These are phyloP conservation scores for Phytophthora idaei DNA, from an alignment of 352 stramenopile species.

Conservation along the genomic window DNA sequence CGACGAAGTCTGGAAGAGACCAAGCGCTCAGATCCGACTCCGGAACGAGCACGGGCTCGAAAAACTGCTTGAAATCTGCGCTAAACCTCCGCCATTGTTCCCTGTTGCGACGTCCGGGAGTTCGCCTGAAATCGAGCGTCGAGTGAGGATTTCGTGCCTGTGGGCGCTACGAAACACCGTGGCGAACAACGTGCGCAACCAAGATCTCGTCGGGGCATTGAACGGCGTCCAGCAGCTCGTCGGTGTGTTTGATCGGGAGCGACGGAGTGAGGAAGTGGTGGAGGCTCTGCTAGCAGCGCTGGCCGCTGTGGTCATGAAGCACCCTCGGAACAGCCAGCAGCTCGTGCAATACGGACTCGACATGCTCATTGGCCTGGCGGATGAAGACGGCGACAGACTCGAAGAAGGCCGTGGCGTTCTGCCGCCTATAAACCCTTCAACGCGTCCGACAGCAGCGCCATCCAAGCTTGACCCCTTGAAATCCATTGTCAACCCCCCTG, in stretches of 20 bases:
- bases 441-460: conserved; percentile 3
- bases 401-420: conserved; percentile 32
- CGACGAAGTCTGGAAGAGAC: conserved; percentile 74
- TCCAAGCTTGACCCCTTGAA: conserved; percentile 4
- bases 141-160: conserved; percentile 62
- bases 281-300: conserved; percentile 64
- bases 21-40: conserved; percentile 60
- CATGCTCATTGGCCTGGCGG: conserved; percentile 60
- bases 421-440: conserved; percentile 17
- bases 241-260: conserved; percentile 47
- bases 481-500: background rate
- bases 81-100: conserved; percentile 51
- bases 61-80: conserved; percentile 56
- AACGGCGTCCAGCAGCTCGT: conserved; percentile 57
- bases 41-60: conserved; percentile 75
- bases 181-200: conserved; percentile 61
- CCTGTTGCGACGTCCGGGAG: conserved; percentile 22
- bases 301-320: conserved; percentile 56
- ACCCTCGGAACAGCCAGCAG: conserved; percentile 67
- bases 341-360: conserved; percentile 68
- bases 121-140: conserved; percentile 33
- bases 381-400: conserved; percentile 35
- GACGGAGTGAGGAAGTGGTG: conserved; percentile 57
- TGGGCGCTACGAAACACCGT: conserved; percentile 73
- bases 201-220: conserved; percentile 63